Conservation (phyloP, 352 stramenopile genomes). For the Globisporangium heterothallicum region DNA sequence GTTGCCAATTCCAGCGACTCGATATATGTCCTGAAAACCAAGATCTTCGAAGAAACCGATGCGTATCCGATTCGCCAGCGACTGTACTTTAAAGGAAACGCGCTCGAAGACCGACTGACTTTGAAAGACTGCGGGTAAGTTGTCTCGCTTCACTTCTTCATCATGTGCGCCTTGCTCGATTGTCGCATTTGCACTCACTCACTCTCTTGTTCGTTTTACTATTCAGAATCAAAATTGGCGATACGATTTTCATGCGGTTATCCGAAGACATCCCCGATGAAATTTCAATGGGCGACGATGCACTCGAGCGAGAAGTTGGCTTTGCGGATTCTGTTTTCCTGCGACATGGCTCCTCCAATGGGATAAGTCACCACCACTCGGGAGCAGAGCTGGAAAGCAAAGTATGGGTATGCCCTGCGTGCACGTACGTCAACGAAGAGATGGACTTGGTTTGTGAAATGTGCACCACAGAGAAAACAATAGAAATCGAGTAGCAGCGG, state of each 20-base stretch:
- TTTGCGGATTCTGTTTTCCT: slow-evolving; percentile 76
- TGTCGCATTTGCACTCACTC: neutral
- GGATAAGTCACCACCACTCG: slow-evolving; percentile 14
- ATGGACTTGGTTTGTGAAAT: slow-evolving; percentile 56
- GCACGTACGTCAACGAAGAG: slow-evolving; percentile 77
- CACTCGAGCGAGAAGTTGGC: slow-evolving; percentile 55
- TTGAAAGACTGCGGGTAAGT: slow-evolving; percentile 66
- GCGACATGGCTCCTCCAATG: slow-evolving; percentile 14
- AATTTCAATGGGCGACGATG: slow-evolving; percentile 40
- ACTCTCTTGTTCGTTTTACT: neutral
- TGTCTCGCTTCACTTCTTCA: too few relatives aligned
- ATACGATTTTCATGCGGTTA: slow-evolving; percentile 69
- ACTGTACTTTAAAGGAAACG: slow-evolving; percentile 60
- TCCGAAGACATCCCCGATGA: slow-evolving; percentile 58
- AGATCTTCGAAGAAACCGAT: slow-evolving; percentile 70
- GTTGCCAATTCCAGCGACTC: slow-evolving; percentile 56
- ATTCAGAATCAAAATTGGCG: slow-evolving; percentile 62
- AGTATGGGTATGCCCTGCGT: slow-evolving; percentile 70
- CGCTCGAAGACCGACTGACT: slow-evolving; percentile 45
- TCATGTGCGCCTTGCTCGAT: too few relatives aligned
- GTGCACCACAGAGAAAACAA: slow-evolving; percentile 39
- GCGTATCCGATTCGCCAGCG: slow-evolving; percentile 58
- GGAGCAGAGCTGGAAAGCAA: slow-evolving; percentile 17
- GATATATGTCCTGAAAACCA: slow-evolving; percentile 72
- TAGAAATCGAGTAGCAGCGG: slow-evolving; percentile 29